phyloP scores from a whole-genome alignment of 441 rosid genomes.

The Erodium trifolium region DNA sequence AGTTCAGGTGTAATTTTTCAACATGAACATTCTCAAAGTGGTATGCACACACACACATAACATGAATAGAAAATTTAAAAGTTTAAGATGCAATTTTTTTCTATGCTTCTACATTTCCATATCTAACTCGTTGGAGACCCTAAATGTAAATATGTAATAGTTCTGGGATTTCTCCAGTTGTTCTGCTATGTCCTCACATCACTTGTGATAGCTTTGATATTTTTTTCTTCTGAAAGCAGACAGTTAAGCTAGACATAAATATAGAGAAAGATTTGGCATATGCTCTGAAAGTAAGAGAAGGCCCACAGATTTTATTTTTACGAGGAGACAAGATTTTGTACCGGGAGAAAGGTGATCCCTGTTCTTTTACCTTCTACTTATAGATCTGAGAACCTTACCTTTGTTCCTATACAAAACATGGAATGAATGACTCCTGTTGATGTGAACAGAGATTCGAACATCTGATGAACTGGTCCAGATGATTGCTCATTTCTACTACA shows the following conservation, averaged over 20 bases:
- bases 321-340: conserved; percentile 59
- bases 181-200: background rate
- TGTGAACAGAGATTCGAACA: conserved; percentile 43
- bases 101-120: too few species aligned
- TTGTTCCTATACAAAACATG: conserved; percentile 9
- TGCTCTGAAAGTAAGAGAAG: conserved; percentile 75
- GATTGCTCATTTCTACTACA: conserved; percentile 86
- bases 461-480: conserved; percentile 73
- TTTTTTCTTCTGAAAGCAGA: conserved; percentile 36
- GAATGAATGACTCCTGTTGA: background rate
- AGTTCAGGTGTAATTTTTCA: background rate
- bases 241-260: conserved; percentile 72
- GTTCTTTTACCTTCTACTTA: background rate
- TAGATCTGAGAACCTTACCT: background rate
- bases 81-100: too few species aligned
- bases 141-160: too few species aligned
- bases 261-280: conserved; percentile 83
- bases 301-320: conserved; percentile 75
- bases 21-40: background rate
- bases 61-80: too few species aligned
- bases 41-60: too few species aligned
- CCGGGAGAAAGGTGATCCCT: conserved; percentile 60
- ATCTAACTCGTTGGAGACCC: too few species aligned
- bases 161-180: too few species aligned
- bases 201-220: conserved; percentile 14